Conservation (phyloP, 257 asterid species). For the Handroanthus guayacan region DNA sequence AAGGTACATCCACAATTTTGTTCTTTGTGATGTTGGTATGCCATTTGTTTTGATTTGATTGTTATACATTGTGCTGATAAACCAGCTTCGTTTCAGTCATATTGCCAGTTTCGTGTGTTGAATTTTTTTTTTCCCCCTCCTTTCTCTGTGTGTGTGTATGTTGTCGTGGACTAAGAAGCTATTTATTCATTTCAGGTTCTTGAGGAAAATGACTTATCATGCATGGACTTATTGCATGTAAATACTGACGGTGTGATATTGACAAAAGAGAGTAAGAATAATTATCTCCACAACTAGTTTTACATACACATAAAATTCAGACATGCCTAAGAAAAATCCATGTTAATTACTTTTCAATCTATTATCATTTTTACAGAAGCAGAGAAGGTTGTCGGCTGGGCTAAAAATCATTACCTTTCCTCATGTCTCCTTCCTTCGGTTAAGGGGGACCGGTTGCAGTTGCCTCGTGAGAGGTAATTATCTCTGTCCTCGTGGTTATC, state of each 20-base stretch:
- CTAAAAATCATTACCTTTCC: slow-evolving; percentile 87
- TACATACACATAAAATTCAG: background rate
- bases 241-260: slow-evolving; percentile 79
- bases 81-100: slow-evolving; percentile 10
- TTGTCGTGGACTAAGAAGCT: slow-evolving; percentile 20
- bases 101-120: slow-evolving; percentile 6
- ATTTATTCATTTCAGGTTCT: slow-evolving; percentile 75
- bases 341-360: slow-evolving; percentile 17
- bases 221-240: slow-evolving; percentile 79
- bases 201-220: slow-evolving; percentile 78
- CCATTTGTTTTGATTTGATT: slow-evolving; percentile 22
- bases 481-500: slow-evolving; percentile 34
- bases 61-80: slow-evolving; percentile 23
- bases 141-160: background rate
- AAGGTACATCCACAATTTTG: slow-evolving; percentile 57
- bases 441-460: slow-evolving; percentile 72
- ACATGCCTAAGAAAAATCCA: background rate
- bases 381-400: slow-evolving; percentile 95
- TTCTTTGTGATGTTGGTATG: slow-evolving; percentile 21
- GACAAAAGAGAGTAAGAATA: slow-evolving; percentile 83
- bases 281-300: slow-evolving; percentile 25
- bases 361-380: slow-evolving; percentile 62
- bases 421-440: slow-evolving; percentile 72
- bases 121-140: background rate
- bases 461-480: slow-evolving; percentile 88